Conservation (phyloP, 2,329 filamentous ascomycete species). For the Alternaria solani region DNA sequence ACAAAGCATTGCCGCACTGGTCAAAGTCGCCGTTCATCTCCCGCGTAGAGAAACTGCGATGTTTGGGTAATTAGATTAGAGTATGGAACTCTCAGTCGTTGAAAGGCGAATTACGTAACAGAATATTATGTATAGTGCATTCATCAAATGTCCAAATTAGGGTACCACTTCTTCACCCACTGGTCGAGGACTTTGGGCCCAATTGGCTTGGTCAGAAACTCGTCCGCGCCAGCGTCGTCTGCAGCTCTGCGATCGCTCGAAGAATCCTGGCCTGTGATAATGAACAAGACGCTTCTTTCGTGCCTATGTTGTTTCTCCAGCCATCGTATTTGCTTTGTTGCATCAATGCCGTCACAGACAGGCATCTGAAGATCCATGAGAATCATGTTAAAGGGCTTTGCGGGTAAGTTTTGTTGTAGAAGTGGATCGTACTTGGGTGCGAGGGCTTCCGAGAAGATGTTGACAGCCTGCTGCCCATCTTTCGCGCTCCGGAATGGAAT, state of each 20-base stretch:
- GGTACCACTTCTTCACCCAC: conserved; percentile 32
- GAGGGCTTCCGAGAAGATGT: conserved; percentile 33
- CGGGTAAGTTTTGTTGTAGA: conserved; percentile 3
- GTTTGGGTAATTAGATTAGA: not conserved
- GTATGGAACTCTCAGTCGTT: not conserved
- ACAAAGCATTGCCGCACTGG: not conserved
- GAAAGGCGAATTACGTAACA: not conserved
- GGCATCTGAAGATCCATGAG: conserved; percentile 57
- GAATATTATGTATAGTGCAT: not conserved
- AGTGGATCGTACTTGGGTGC: conserved; percentile 12
- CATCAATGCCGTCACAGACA: conserved; percentile 49
- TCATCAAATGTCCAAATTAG: conserved; percentile 18
- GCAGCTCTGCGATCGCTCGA: conserved; percentile 33
- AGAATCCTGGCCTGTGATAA: conserved; percentile 47
- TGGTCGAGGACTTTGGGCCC: conserved; percentile 40
- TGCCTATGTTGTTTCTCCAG: conserved; percentile 39
- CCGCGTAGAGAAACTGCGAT: not conserved
- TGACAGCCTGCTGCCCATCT: conserved; percentile 54
- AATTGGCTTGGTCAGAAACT: conserved; percentile 46
- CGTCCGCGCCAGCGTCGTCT: conserved; percentile 40
- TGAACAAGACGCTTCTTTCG: conserved; percentile 40
- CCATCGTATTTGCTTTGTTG: conserved; percentile 45
- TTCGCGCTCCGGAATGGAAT: conserved; percentile 49
- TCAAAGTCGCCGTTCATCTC: not conserved
- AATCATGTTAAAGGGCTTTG: conserved; percentile 42